Conservation (phyloP, 1,139 yeast genomes). For the Pichiaceae sp. region DNA sequence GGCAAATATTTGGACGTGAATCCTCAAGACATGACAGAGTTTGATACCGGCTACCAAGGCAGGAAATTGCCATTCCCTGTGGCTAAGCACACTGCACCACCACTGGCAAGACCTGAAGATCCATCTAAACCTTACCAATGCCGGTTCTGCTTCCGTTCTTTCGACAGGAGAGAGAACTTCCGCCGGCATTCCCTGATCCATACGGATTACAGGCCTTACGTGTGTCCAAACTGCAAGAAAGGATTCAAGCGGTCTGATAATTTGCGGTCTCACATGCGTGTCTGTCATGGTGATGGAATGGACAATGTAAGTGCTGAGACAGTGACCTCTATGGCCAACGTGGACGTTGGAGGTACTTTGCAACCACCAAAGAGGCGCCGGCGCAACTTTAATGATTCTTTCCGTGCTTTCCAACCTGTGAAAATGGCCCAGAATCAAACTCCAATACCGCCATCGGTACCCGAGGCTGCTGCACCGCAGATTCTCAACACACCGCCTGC, state of each 20-base stretch:
- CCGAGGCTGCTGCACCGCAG: not conserved
- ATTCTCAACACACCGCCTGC: not conserved
- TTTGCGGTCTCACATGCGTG: conserved; percentile 17
- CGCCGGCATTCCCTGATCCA: conserved; percentile 19
- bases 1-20: conserved; percentile 3
- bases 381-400: not conserved
- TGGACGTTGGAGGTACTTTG: not conserved
- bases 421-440: not conserved
- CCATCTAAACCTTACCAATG: conserved; percentile 18
- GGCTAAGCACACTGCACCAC: conserved; percentile 10
- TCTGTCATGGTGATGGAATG: conserved; percentile 7
- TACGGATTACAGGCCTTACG: conserved; percentile 18
- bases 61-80: conserved; percentile 3
- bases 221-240: conserved; percentile 17
- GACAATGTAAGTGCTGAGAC: no score
- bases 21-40: conserved; percentile 6
- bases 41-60: conserved; percentile 7
- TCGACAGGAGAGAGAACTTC: conserved; percentile 17
- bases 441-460: not conserved
- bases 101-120: conserved; percentile 13
- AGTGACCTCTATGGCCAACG: not conserved
- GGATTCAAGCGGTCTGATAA: conserved; percentile 21
- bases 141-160: conserved; percentile 16
- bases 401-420: not conserved
- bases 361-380: not conserved